A percentile compares a stretch with the other conserved stretches of the same genome.
Evolutionary conservation across 495 filamentous ascomycete genomes (phyloP).

Genomic region (Annulohypoxylon moriforme): DNA sequence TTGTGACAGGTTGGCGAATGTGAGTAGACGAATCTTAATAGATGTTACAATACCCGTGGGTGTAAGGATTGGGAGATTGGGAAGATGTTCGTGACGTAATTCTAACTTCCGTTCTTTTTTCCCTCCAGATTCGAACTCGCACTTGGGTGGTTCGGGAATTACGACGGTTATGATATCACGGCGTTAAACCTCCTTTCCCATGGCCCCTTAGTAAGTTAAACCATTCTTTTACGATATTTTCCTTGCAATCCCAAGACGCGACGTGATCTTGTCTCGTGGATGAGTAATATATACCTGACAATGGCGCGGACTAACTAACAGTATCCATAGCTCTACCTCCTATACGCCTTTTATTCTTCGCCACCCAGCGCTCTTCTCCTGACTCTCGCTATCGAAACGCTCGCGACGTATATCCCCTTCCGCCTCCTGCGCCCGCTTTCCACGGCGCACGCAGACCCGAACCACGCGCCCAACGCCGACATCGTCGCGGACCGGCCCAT

Average conservation of each 20-base stretch:
- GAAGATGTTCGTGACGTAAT: slow-evolving; percentile 43
- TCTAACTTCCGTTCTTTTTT: slow-evolving; percentile 35
- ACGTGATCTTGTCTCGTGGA: neutral
- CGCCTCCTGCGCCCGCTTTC: slow-evolving; percentile 72
- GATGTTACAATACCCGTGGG: neutral
- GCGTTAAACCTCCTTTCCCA: slow-evolving; percentile 75
- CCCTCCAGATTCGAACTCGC: slow-evolving; percentile 69
- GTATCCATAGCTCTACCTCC: slow-evolving; percentile 67
- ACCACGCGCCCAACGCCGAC: slow-evolving; percentile 71
- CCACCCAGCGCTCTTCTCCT: slow-evolving; percentile 65
- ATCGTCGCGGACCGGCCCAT: slow-evolving; percentile 75
- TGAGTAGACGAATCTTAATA: slow-evolving; percentile 47
- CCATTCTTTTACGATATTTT: neutral
- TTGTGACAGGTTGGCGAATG: slow-evolving; percentile 73
- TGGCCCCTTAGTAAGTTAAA: slow-evolving; percentile 69
- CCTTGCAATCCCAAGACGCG: neutral
- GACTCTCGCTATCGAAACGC: slow-evolving; percentile 70
- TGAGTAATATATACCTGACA: neutral
- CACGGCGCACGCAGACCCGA: slow-evolving; percentile 67
- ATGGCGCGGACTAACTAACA: slow-evolving; percentile 33
- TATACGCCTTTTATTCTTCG: slow-evolving; percentile 78
- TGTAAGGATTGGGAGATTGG: slow-evolving; percentile 2
- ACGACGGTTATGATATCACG: slow-evolving; percentile 78
- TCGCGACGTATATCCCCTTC: slow-evolving; percentile 77
- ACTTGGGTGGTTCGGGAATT: slow-evolving; percentile 75